Evolutionary conservation across 495 filamentous ascomycete species (phyloP), one percentile per base, ranked within the genome.

Genomic region (Penicillium daleae): DNA sequence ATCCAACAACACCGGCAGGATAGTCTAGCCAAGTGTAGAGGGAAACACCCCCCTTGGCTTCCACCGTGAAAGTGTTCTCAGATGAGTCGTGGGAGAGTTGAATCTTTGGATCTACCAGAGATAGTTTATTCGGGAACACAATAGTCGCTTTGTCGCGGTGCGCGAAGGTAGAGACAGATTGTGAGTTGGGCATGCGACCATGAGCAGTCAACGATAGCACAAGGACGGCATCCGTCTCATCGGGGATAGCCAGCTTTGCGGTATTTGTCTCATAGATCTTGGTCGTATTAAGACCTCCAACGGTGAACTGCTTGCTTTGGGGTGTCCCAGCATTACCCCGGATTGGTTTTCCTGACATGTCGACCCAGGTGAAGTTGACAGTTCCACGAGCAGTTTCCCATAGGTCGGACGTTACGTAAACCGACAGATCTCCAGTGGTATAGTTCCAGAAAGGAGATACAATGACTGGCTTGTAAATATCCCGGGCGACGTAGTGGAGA

Each of bases 1-100:
- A 82, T 0, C 86, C 77, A 21, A 89, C 75, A 15, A 82, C 75
- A 0, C 82, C 87, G 7, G 80, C 76, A 1, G 83, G 83, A 54
- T 88, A 79, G 59, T 86, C 85, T 3, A 91, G 74, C 88, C 88
- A 91, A 4, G 87, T 88, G 78, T 87, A 90, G 12, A 87, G 78
- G 1, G 88, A 86, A 0, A 87, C 78, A 0, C 83, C 87, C 27
- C 64, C 79, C 37, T 78, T 83, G 0, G 88, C 86, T 50, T 82
- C 74, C 1, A 90, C 81, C 0, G 81, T 83, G 63, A 90, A 89
- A 7, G 72, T 76, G 7, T 69, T 64, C 0, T 68, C 70, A 0
- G 44, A 19, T 0, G 58, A 62, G 55, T 82, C 70, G 56, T 83
- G 81, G 4, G 70, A 71, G 3, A 89, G 63, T 3, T 66, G 69